Evolutionary conservation across 1,139 yeast species (phyloP).

Genomic region (Kluyveromyces sp.): DNA sequence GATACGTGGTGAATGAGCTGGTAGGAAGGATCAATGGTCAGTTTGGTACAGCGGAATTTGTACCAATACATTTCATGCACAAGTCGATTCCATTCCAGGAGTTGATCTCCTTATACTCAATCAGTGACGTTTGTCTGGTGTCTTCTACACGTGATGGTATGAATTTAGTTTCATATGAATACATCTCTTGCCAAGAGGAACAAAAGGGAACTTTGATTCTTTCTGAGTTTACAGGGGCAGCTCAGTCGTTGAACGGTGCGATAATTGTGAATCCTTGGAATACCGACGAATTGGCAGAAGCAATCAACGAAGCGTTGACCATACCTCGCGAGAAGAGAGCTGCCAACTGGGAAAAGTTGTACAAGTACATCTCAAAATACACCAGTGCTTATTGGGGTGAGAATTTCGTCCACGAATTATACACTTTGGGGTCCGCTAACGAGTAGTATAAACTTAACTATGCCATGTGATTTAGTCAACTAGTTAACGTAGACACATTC

Average conservation of each 20-base stretch:
- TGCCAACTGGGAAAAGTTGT: conserved; percentile 74
- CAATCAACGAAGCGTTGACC: conserved; percentile 82
- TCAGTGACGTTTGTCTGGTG: conserved; percentile 86
- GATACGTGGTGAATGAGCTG: conserved; percentile 91
- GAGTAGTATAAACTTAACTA: background rate
- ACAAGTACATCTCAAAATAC: conserved; percentile 81
- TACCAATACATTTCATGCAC: conserved; percentile 95
- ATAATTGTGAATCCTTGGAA: conserved; percentile 97
- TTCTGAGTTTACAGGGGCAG: conserved; percentile 98
- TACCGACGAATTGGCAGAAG: conserved; percentile 83
- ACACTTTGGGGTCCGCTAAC: conserved; percentile 32
- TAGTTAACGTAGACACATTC: background rate
- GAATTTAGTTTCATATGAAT: conserved; percentile 94
- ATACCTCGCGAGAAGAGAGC: conserved; percentile 72
- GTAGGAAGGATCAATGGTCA: conserved; percentile 96
- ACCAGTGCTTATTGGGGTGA: conserved; percentile 98
- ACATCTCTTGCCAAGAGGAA: conserved; percentile 89
- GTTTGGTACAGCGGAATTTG: conserved; percentile 95
- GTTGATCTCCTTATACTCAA: conserved; percentile 75
- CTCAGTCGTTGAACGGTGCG: conserved; percentile 92
- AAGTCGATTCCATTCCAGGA: conserved; percentile 87
- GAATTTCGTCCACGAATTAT: conserved; percentile 82
- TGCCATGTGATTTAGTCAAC: background rate
- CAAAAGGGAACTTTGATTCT: conserved; percentile 80
- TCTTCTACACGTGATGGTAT: conserved; percentile 96